phyloP scores from a whole-genome alignment of 2,329 filamentous ascomycete genomes.

The Colletotrichum melonis region DNA sequence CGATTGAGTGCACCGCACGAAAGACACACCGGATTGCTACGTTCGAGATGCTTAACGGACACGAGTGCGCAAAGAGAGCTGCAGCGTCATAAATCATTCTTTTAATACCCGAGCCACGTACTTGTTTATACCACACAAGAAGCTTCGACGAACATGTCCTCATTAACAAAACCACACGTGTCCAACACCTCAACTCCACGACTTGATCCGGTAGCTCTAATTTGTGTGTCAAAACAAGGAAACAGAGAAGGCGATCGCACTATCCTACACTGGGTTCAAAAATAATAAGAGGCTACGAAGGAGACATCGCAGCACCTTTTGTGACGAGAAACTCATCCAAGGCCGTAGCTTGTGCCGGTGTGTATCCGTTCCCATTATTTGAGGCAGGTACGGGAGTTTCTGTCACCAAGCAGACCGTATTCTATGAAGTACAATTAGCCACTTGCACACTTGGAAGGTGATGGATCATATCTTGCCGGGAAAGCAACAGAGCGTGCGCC shows the following conservation, averaged over 20 bases:
- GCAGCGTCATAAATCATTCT: neutral
- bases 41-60: neutral
- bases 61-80: neutral
- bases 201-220: neutral
- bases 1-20: neutral
- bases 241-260: too few species aligned
- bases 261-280: neutral
- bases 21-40: neutral
- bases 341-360: constrained; percentile 1
- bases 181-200: neutral
- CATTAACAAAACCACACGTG: neutral
- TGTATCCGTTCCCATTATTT: constrained; percentile 21
- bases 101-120: neutral
- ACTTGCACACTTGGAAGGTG: neutral
- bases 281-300: neutral
- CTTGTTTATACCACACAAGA: neutral
- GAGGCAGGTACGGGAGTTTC: constrained; percentile 1
- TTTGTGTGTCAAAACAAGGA: neutral
- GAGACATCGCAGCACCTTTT: constrained; percentile 26
- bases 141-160: neutral
- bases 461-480: neutral
- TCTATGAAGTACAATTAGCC: constrained; percentile 11
- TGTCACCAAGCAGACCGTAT: constrained; percentile 23
- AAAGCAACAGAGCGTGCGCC: neutral
- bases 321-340: constrained; percentile 30